These are phyloP conservation scores for Henckelia pumila DNA, from an alignment of 257 asterid genomes.

Conservation along the genomic window DNA sequence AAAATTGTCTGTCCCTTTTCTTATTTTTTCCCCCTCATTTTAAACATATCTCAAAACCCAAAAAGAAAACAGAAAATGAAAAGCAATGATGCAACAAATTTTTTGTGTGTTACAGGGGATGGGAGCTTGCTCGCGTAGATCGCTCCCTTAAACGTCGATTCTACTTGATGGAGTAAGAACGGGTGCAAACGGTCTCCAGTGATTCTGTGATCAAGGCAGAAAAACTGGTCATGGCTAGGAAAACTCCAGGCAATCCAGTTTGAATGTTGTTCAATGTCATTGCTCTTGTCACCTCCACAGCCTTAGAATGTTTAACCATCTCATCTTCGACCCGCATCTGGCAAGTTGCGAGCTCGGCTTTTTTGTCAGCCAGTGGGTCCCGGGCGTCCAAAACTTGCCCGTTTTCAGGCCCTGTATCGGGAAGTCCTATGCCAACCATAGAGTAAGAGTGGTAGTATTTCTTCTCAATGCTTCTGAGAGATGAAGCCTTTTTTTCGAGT, in stretches of 20 bases:
- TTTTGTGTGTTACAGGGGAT: background rate
- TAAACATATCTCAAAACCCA: constrained; percentile 34
- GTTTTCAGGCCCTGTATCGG: constrained; percentile 58
- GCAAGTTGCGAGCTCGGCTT: constrained; percentile 75
- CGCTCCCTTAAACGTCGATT: background rate
- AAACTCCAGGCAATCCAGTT: constrained; percentile 94
- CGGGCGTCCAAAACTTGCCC: constrained; percentile 71
- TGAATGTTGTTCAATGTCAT: constrained; percentile 91
- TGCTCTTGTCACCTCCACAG: constrained; percentile 88
- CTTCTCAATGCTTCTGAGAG: constrained; percentile 78
- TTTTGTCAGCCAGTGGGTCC: constrained; percentile 90
- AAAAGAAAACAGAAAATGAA: constrained; percentile 22
- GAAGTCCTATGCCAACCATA: constrained; percentile 77
- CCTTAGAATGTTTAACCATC: constrained; percentile 70
- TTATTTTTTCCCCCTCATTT: too few relatives aligned
- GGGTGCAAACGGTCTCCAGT: constrained; percentile 72
- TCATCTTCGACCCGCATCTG: constrained; percentile 92
- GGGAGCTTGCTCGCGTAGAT: too few relatives aligned
- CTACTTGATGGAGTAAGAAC: constrained; percentile 73
- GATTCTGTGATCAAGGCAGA: constrained; percentile 77
- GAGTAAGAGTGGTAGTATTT: constrained; percentile 83
- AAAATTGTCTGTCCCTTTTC: constrained; percentile 35
- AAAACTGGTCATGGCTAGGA: constrained; percentile 96
- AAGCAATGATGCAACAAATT: constrained; percentile 4
- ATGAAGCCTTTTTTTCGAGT: constrained; percentile 81